Percentiles rank a stretch among this genome's conserved stretches.
These are phyloP conservation scores for Pseudocercospora fijiensis DNA, from an alignment of 2,329 filamentous ascomycete genomes.

Conservation along the genomic window DNA sequence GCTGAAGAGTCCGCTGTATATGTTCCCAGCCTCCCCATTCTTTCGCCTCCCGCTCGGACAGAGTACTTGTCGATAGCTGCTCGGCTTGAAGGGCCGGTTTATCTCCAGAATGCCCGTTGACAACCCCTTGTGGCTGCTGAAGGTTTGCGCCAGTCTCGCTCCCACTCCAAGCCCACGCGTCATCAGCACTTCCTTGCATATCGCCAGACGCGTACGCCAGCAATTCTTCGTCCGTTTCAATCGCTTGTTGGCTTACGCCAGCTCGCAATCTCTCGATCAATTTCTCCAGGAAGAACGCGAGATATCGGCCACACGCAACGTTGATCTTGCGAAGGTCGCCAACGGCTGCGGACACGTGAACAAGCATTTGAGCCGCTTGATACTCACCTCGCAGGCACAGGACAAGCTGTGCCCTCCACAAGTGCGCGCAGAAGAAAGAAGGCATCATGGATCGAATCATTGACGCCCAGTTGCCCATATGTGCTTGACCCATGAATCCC, in stretches of 20 bases:
- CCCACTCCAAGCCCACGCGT: constrained; percentile 75
- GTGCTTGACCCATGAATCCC: constrained; percentile 34
- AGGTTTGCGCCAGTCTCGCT: constrained; percentile 44
- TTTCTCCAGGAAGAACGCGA: constrained; percentile 74
- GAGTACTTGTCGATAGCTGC: constrained; percentile 27
- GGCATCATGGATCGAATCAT: constrained; percentile 67
- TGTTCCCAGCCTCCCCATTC: constrained; percentile 82
- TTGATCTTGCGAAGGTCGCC: constrained; percentile 71
- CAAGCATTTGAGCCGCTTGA: constrained; percentile 68
- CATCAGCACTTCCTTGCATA: constrained; percentile 73
- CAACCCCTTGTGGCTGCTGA: constrained; percentile 20
- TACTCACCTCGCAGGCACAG: constrained; percentile 73
- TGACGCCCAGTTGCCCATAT: constrained; percentile 50
- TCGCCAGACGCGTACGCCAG: constrained; percentile 84
- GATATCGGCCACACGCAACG: constrained; percentile 73
- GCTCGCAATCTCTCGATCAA: constrained; percentile 59
- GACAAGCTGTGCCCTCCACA: constrained; percentile 83
- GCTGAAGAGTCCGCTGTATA: constrained; percentile 63
- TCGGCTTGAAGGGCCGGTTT: constrained; percentile 23
- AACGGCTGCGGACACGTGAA: constrained; percentile 69
- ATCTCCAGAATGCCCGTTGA: constrained; percentile 23
- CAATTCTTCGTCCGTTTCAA: constrained; percentile 78
- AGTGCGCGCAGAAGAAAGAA: constrained; percentile 73
- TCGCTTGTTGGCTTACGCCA: constrained; percentile 40
- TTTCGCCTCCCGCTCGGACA: constrained; percentile 39